Conservation (phyloP, 495 filamentous ascomycete genomes). For the Tetracladium marchalianum region DNA sequence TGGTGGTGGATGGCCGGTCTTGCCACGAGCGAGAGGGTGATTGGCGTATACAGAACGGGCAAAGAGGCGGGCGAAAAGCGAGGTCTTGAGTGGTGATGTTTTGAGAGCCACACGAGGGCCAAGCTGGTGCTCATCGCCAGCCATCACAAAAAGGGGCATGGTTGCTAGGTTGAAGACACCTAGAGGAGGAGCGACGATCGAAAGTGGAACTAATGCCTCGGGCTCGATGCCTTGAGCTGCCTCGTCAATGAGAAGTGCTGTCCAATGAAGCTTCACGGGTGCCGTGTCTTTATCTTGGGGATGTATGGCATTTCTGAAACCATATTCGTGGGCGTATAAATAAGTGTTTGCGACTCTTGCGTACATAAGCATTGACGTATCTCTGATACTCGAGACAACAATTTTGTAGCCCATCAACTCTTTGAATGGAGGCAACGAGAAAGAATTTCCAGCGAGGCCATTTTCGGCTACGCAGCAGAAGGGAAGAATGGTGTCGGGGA, state of each 20-base stretch:
- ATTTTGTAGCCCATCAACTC: constrained; percentile 39
- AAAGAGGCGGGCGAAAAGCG: constrained; percentile 43
- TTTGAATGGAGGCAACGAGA: constrained; percentile 36
- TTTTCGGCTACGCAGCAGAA: constrained; percentile 33
- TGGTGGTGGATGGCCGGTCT: constrained; percentile 10
- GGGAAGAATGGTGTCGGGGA: constrained; percentile 32
- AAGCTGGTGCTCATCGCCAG: constrained; percentile 45
- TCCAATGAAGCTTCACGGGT: constrained; percentile 34
- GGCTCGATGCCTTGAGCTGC: constrained; percentile 48
- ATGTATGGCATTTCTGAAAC: constrained; percentile 8
- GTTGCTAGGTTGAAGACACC: constrained; percentile 18
- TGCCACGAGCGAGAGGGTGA: constrained; percentile 37
- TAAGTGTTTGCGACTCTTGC: constrained; percentile 34
- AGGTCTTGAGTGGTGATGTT: constrained; percentile 29
- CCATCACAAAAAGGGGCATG: constrained; percentile 41
- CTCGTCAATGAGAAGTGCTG: constrained; percentile 44
- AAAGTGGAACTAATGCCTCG: constrained; percentile 37
- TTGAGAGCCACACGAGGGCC: constrained; percentile 35
- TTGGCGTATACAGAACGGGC: constrained; percentile 31
- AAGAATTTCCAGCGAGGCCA: constrained; percentile 25
- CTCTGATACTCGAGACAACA: constrained; percentile 40
- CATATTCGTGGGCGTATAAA: constrained; percentile 19
- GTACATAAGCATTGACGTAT: constrained; percentile 38
- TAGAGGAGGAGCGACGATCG: constrained; percentile 38
- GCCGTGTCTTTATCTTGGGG: constrained; percentile 6